Conservation (phyloP, 2,329 filamentous ascomycete species). For the Podosphaera fusca region DNA sequence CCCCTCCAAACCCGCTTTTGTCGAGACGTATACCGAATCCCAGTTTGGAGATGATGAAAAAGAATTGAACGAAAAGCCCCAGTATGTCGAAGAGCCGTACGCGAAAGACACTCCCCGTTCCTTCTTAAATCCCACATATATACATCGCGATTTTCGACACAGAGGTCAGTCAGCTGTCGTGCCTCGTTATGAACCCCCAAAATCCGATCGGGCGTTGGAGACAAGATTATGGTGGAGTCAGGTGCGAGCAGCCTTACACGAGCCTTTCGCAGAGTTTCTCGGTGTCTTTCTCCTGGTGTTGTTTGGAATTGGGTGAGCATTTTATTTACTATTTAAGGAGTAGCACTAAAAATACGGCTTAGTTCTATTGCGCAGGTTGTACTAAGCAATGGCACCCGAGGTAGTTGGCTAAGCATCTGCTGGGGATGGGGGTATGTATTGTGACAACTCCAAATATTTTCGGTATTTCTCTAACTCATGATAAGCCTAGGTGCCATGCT, state of each 20-base stretch:
- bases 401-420: slow-evolving; percentile 12
- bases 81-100: not conserved
- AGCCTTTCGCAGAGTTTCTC: slow-evolving; percentile 39
- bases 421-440: slow-evolving; percentile 14
- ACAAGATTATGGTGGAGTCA: slow-evolving; percentile 10
- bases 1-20: not conserved
- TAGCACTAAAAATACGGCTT: slow-evolving; percentile 1
- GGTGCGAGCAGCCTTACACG: slow-evolving; percentile 7
- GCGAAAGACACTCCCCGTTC: not conserved
- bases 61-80: not conserved
- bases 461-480: slow-evolving; percentile 9
- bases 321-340: not conserved
- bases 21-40: not conserved
- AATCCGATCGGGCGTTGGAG: not conserved
- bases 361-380: slow-evolving; percentile 41
- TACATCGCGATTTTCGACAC: not conserved
- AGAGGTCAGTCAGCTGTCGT: not conserved
- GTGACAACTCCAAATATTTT: not conserved
- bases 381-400: slow-evolving; percentile 17
- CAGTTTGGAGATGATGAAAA: not conserved
- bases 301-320: slow-evolving; percentile 37
- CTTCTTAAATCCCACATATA: not conserved
- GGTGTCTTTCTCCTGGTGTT: slow-evolving; percentile 45
- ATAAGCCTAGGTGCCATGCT: slow-evolving; percentile 41
- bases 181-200: not conserved